Percentiles rank a stretch among this genome's conserved stretches.
Conservation (phyloP, 148 eudicot species). For the Linanthus parryae region DNA sequence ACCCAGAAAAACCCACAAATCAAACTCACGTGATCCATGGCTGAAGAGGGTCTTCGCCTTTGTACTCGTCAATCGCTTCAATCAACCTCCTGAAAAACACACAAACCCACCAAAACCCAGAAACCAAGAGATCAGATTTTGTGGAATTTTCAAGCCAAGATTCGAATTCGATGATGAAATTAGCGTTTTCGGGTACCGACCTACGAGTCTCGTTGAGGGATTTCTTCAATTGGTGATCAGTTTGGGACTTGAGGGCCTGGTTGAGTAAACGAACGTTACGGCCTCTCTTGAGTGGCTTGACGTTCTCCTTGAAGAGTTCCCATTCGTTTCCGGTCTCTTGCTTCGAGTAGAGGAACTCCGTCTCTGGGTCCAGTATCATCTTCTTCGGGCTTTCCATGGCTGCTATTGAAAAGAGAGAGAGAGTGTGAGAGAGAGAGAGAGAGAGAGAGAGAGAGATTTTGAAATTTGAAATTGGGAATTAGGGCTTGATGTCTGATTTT, state of each 20-base stretch:
- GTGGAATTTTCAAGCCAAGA: too few species aligned
- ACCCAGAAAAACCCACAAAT: background rate
- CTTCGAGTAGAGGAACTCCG: slow-evolving; percentile 50
- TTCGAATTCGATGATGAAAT: too few species aligned
- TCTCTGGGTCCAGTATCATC: slow-evolving; percentile 55
- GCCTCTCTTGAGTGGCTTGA: slow-evolving; percentile 80
- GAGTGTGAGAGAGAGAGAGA: slow-evolving; percentile 1
- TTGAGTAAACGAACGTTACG: slow-evolving; percentile 67
- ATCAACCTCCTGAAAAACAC: slow-evolving; percentile 46
- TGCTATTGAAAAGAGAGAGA: background rate
- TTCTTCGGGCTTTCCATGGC: slow-evolving; percentile 5
- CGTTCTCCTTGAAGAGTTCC: slow-evolving; percentile 90
- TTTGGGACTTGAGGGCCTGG: slow-evolving; percentile 57
- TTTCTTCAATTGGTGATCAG: slow-evolving; percentile 37
- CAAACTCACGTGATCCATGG: slow-evolving; percentile 77
- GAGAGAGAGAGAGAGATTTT: background rate
- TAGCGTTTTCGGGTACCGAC: slow-evolving; percentile 14
- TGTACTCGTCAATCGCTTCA: slow-evolving; percentile 61
- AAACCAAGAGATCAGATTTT: background rate
- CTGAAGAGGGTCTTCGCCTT: slow-evolving; percentile 86
- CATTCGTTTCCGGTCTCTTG: slow-evolving; percentile 56
- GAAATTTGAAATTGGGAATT: slow-evolving; percentile 10
- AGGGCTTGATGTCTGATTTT: background rate
- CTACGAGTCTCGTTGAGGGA: slow-evolving; percentile 53
- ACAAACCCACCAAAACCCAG: background rate